Percentiles rank a stretch among this genome's conserved stretches.
Evolutionary conservation across 768 basidiomycete genomes (phyloP).

Genomic region (Pisolithus marmoratus): DNA sequence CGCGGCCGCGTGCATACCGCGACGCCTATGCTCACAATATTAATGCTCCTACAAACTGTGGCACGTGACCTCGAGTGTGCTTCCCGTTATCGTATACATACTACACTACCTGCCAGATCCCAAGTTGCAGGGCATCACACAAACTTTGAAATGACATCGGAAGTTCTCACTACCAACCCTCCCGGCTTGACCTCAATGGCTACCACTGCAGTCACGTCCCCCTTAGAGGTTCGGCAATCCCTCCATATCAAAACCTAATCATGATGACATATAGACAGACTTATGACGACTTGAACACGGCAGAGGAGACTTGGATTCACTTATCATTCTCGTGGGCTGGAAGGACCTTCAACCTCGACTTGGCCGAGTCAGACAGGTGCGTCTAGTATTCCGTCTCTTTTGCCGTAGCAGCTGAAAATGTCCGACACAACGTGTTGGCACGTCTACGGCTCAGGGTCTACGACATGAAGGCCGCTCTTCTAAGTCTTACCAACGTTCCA

Average conservation of each 20-base stretch:
- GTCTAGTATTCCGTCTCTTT: not conserved
- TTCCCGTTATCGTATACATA: not conserved
- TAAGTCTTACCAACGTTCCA: constrained; percentile 70
- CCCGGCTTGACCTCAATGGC: not conserved
- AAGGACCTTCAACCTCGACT: constrained; percentile 54
- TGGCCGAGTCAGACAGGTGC: constrained; percentile 78
- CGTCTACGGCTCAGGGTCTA: constrained; percentile 52
- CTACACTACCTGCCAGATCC: not conserved
- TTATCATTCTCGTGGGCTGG: constrained; percentile 72
- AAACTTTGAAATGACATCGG: not conserved
- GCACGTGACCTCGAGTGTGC: not conserved
- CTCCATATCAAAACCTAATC: not conserved
- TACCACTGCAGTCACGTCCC: not conserved
- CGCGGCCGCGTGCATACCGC: no score
- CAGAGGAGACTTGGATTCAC: constrained; percentile 43
- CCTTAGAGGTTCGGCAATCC: constrained; percentile 1
- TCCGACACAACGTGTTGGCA: not conserved
- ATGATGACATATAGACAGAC: not conserved
- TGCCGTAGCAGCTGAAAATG: not conserved
- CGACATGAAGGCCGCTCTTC: constrained; percentile 68
- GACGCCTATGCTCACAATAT: no score
- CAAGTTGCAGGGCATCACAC: not conserved
- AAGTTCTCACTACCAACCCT: not conserved
- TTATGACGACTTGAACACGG: not conserved
- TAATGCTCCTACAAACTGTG: no score